Conservation (phyloP, 179 eudicot species). For the Nepenthes alata region DNA sequence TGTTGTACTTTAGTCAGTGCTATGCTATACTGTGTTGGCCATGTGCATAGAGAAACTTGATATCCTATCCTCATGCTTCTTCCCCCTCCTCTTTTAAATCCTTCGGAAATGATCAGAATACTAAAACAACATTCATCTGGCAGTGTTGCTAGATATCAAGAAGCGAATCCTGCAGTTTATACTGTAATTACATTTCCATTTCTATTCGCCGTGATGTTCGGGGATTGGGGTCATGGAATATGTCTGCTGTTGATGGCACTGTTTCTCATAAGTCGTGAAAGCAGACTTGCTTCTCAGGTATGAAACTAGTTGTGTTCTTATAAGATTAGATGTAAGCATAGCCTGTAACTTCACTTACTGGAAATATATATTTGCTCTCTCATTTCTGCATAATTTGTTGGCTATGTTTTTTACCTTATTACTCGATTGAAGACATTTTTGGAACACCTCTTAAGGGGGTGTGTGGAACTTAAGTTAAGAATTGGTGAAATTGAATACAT, state of each 20-base stretch:
- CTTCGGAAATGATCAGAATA: slow-evolving; percentile 4
- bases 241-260: slow-evolving; percentile 84
- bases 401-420: no score
- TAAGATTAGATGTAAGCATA: not conserved
- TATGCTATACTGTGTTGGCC: no score
- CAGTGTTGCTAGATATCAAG: slow-evolving; percentile 94
- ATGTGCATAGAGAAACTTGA: no score
- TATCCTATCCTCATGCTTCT: not conserved
- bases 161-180: slow-evolving; percentile 96
- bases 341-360: not conserved
- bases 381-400: no score
- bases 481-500: no score
- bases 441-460: no score
- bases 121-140: slow-evolving; percentile 17
- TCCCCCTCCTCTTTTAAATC: not conserved
- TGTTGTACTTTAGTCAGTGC: no score
- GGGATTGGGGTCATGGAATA: slow-evolving; percentile 98
- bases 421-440: no score
- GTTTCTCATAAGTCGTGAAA: slow-evolving; percentile 77
- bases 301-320: not conserved
- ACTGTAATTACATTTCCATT: slow-evolving; percentile 84
- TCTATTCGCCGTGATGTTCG: slow-evolving; percentile 98
- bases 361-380: no score
- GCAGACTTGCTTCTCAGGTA: slow-evolving; percentile 82
- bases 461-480: no score